Evolutionary conservation across 306 rosid genomes (phyloP), one percentile per base, ranked within the genome.

Genomic region (Ormosia semicastrata): DNA sequence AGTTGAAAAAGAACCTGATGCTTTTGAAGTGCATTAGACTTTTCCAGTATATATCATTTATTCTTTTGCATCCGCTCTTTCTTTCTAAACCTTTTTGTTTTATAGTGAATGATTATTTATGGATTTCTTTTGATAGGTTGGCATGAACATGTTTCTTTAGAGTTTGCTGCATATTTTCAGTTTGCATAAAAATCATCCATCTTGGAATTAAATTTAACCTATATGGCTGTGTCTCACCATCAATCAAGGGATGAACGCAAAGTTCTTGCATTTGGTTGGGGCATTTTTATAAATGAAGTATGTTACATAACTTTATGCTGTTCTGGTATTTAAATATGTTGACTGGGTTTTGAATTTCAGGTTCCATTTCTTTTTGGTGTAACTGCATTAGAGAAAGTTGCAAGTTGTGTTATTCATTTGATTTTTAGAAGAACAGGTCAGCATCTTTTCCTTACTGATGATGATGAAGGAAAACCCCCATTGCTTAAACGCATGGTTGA

Each of bases 351-450:
- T 73, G 64, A 73, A 75, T 67, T 86, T 49, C 90, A 96, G 99
- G 99, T 96, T 39, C 99, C 99, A 13, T 96, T 96, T 89, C 99
- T 96, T 83, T 93, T 93, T 82, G 99, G 99, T 69, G 88, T 96
- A 62, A 43, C 91, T 87, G 97, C 97, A 9, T 75, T 96, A 30
- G 98, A 96, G 91, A 96, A 87, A 78, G 29, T 79, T 66, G 99
- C 99, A 49, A 89, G 90, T 75, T 80, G 58, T 54, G 88, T 96
- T 54, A 96, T 96, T 73, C 97, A 96, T 89, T 94, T 72, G 86
- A 92, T 96, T 81, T 92, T 96, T 86, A 94, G 94, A 91, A 91
- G 99, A 88, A 96, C 99, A 0, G 99, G 99, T n/a, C 89, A 89
- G 59, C 99, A 96, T 89, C 94, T 96, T 76, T 96, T 96, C 86